Evolutionary conservation across 192 early-diverging fungal species (phyloP).

Genomic region (Gaertneriomyces semiglobifer): DNA sequence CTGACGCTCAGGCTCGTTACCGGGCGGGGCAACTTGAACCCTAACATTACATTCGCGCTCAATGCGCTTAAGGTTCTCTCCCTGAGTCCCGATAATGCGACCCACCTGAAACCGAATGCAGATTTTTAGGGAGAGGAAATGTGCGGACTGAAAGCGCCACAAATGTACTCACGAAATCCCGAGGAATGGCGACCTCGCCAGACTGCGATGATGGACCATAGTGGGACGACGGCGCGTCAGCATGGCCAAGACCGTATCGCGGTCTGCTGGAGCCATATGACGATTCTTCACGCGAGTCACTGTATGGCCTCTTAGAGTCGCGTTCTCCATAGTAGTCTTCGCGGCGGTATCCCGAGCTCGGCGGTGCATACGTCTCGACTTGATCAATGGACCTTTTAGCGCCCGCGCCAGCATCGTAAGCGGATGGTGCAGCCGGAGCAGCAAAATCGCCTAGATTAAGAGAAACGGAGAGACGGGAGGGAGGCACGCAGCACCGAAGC

Average conservation of each 20-base stretch:
- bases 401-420: slow-evolving; percentile 9
- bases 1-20: slow-evolving; percentile 22
- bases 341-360: slow-evolving; percentile 24
- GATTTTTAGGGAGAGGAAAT: not conserved
- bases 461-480: not conserved
- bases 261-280: not conserved
- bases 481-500: not conserved
- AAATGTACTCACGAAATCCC: not conserved
- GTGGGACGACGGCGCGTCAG: slow-evolving; percentile 20
- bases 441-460: slow-evolving; percentile 12
- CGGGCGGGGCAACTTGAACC: slow-evolving; percentile 62
- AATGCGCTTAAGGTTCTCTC: slow-evolving; percentile 75
- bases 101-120: slow-evolving; percentile 52
- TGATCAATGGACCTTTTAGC: slow-evolving; percentile 32
- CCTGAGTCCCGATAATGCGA: slow-evolving; percentile 74
- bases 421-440: slow-evolving; percentile 25
- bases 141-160: slow-evolving; percentile 1
- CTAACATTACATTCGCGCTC: slow-evolving; percentile 67
- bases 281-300: slow-evolving; percentile 8
- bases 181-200: not conserved
- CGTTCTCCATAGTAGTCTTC: slow-evolving; percentile 17
- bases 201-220: slow-evolving; percentile 33
- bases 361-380: slow-evolving; percentile 25
- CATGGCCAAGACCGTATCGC: slow-evolving; percentile 22
- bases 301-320: slow-evolving; percentile 12